phyloP scores from a whole-genome alignment of 176 grass and related monocot genomes.

The Ensete ventricosum region DNA sequence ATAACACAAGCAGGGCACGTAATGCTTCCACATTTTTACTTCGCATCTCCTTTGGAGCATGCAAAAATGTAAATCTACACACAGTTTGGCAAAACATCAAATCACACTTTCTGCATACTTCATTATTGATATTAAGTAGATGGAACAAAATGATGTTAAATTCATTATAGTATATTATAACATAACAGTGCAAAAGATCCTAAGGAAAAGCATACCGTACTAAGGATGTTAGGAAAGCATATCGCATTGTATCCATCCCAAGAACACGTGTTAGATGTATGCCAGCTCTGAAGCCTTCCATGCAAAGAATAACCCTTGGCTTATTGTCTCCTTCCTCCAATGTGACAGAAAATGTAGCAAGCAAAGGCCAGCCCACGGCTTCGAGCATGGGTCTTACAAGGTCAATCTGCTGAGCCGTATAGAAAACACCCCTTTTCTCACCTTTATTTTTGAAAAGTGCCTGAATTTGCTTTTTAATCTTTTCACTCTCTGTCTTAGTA shows the following conservation, averaged over 20 bases:
- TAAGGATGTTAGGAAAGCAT: constrained; percentile 98
- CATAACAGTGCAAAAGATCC: neutral
- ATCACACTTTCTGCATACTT: neutral
- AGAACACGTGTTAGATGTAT: constrained; percentile 99
- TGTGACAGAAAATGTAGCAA: constrained; percentile 98
- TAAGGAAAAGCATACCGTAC: constrained; percentile 40
- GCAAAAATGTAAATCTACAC: constrained; percentile 94
- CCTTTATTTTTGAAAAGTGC: constrained; percentile 86
- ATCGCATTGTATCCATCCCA: constrained; percentile 98
- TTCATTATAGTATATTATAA: neutral
- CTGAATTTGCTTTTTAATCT: constrained; percentile 82
- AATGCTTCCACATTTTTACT: constrained; percentile 98
- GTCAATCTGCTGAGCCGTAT: constrained; percentile 81
- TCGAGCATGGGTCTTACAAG: constrained; percentile 99
- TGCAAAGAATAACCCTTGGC: constrained; percentile 89
- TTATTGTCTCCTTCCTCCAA: constrained; percentile 99
- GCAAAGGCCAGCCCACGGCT: constrained; percentile 94
- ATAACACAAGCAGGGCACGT: constrained; percentile 75
- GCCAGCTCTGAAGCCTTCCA: constrained; percentile 96
- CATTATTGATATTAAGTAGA: neutral
- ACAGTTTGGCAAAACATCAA: neutral
- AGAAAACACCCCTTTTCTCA: constrained; percentile 72
- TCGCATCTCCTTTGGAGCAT: constrained; percentile 95
- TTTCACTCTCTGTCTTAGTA: constrained; percentile 91
- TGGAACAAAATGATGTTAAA: neutral